These are phyloP conservation scores for Calycina herbarum DNA, from an alignment of 2,329 filamentous ascomycete genomes.

Conservation along the genomic window DNA sequence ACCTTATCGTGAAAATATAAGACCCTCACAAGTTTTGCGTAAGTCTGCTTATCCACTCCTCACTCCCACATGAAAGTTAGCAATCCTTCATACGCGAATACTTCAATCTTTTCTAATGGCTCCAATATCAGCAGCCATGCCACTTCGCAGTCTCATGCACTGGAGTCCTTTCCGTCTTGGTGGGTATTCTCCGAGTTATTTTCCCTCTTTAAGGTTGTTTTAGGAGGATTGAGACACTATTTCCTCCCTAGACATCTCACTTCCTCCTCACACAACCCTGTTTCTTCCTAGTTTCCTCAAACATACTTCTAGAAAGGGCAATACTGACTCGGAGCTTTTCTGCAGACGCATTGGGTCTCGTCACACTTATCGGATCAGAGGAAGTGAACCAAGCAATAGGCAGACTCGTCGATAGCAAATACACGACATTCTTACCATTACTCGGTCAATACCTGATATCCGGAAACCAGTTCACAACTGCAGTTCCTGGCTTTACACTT, in stretches of 20 bases:
- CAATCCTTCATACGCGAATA: background rate
- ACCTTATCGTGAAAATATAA: background rate
- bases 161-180: slow-evolving; percentile 19
- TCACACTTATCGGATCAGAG: slow-evolving; percentile 22
- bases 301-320: too few relatives aligned
- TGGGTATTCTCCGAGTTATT: too few relatives aligned
- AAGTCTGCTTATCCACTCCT: background rate
- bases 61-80: background rate
- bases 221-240: too few relatives aligned
- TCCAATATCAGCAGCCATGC: slow-evolving; percentile 8
- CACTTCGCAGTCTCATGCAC: slow-evolving; percentile 11
- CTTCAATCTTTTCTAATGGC: background rate
- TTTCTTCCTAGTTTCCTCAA: too few relatives aligned
- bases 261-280: too few relatives aligned
- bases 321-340: too few relatives aligned
- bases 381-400: slow-evolving; percentile 18
- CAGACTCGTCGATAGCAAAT: slow-evolving; percentile 15
- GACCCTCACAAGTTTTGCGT: background rate
- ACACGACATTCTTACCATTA: slow-evolving; percentile 18
- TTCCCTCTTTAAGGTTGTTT: too few relatives aligned
- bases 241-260: too few relatives aligned
- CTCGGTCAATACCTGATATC: slow-evolving; percentile 20
- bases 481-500: slow-evolving; percentile 14
- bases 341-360: slow-evolving; percentile 16
- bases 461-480: slow-evolving; percentile 13